Percentiles rank a stretch among this genome's conserved stretches.
Conservation (phyloP, 2,329 filamentous ascomycete species). For the Chalaropsis ovoidea region DNA sequence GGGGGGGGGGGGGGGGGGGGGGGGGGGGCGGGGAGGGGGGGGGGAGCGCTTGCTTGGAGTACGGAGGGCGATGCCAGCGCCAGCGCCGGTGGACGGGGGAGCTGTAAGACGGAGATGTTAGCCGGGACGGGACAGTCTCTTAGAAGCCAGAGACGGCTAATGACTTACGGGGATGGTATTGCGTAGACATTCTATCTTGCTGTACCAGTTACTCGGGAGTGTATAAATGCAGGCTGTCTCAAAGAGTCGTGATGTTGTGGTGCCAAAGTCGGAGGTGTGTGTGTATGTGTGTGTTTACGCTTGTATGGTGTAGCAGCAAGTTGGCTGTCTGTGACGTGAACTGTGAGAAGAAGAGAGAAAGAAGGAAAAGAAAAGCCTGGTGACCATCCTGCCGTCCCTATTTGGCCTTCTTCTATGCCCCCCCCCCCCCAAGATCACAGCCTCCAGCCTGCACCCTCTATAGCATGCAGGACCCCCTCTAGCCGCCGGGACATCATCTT, state of each 20-base stretch:
- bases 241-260: background rate
- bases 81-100: constrained; percentile 35
- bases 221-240: background rate
- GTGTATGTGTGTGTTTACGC: too few relatives aligned
- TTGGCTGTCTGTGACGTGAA: background rate
- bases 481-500: background rate
- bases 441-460: background rate
- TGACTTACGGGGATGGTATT: constrained; percentile 41
- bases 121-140: background rate
- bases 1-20: too few relatives aligned
- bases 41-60: background rate
- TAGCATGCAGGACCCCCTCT: background rate
- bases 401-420: background rate
- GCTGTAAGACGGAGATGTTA: constrained; percentile 31
- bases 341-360: background rate
- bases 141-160: background rate
- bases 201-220: background rate
- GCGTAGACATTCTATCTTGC: constrained; percentile 13
- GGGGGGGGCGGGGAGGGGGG: too few relatives aligned
- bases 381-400: background rate
- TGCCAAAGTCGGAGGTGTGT: background rate
- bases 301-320: background rate
- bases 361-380: background rate
- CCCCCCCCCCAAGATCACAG: background rate
- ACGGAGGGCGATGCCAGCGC: constrained; percentile 22